Percentiles rank a stretch among this genome's conserved stretches.
phyloP scores from a whole-genome alignment of 2,329 filamentous ascomycete genomes.

The Triangularia verruculosa region DNA sequence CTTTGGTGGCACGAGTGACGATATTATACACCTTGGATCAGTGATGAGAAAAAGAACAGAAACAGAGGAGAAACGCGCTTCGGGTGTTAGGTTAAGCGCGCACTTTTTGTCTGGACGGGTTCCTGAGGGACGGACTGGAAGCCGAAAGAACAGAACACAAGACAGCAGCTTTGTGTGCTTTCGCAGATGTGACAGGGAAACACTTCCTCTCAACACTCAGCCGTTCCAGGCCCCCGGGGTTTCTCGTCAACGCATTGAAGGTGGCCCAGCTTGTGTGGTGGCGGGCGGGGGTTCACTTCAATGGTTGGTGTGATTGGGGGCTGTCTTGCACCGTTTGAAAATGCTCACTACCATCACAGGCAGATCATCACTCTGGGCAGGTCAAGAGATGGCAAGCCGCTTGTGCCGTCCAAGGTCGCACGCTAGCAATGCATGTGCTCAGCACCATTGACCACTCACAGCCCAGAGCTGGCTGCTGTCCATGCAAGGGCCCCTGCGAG shows the following conservation, averaged over 20 bases:
- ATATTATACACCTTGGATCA: neutral
- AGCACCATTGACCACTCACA: constrained; percentile 20
- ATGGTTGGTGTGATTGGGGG: constrained; percentile 21
- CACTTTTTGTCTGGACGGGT: constrained; percentile 4
- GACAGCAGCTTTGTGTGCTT: neutral
- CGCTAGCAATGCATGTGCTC: constrained; percentile 20
- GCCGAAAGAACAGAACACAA: neutral
- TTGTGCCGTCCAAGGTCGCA: constrained; percentile 13
- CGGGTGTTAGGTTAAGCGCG: constrained; percentile 16
- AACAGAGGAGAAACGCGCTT: constrained; percentile 1
- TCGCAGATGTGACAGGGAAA: constrained; percentile 25
- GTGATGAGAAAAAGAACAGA: neutral
- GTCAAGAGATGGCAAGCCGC: constrained; percentile 9
- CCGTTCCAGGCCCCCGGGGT: neutral
- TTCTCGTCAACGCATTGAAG: neutral
- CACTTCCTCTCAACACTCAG: neutral
- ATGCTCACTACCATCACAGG: constrained; percentile 9
- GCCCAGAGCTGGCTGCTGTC: neutral
- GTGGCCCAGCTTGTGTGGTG: neutral
- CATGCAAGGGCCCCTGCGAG: constrained; percentile 24
- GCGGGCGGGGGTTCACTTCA: neutral
- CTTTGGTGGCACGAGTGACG: neutral
- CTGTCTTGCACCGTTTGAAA: constrained; percentile 23
- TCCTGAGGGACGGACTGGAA: neutral
- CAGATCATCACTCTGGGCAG: constrained; percentile 24